Conservation (phyloP, 352 stramenopile genomes). For the Pythium chondricola region DNA sequence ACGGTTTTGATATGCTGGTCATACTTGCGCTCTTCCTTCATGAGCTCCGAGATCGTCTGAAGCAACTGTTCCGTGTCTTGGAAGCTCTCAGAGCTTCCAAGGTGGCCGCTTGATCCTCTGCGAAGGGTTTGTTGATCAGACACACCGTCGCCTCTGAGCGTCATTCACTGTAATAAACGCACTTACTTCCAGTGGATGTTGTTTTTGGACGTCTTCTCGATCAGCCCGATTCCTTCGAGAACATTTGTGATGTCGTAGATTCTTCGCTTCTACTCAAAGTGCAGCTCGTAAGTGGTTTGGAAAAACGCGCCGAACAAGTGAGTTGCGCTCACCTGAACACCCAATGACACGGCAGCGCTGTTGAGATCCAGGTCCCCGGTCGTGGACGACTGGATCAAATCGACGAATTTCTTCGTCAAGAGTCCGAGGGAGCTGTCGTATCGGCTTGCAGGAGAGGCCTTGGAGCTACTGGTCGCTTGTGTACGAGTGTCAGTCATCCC, state of each 20-base stretch:
- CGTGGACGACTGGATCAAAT: constrained; percentile 87
- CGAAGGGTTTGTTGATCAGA: neutral
- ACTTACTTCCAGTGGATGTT: constrained; percentile 96
- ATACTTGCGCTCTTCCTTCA: constrained; percentile 77
- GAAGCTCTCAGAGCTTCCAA: constrained; percentile 40
- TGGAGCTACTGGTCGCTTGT: too few relatives aligned
- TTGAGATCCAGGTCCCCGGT: constrained; percentile 94
- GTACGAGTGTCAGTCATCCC: too few relatives aligned
- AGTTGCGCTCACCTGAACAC: constrained; percentile 85
- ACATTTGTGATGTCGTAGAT: constrained; percentile 99
- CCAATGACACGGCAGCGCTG: constrained; percentile 75
- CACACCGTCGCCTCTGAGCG: neutral
- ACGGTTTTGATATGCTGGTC: constrained; percentile 83
- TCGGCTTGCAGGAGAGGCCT: constrained; percentile 73
- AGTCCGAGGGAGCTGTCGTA: constrained; percentile 95
- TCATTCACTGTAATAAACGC: neutral
- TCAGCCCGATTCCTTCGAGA: constrained; percentile 95
- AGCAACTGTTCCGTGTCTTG: constrained; percentile 71
- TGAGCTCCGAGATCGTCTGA: constrained; percentile 72
- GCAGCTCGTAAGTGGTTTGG: too few relatives aligned
- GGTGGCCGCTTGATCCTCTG: constrained; percentile 45
- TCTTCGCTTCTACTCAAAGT: constrained; percentile 80
- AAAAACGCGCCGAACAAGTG: too few relatives aligned
- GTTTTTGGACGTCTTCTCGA: constrained; percentile 98
- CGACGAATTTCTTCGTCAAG: constrained; percentile 96